Percentiles rank a stretch among this genome's conserved stretches.
These are phyloP conservation scores for Colletotrichum melonis DNA, from an alignment of 2,329 filamentous ascomycete genomes.

Conservation along the genomic window DNA sequence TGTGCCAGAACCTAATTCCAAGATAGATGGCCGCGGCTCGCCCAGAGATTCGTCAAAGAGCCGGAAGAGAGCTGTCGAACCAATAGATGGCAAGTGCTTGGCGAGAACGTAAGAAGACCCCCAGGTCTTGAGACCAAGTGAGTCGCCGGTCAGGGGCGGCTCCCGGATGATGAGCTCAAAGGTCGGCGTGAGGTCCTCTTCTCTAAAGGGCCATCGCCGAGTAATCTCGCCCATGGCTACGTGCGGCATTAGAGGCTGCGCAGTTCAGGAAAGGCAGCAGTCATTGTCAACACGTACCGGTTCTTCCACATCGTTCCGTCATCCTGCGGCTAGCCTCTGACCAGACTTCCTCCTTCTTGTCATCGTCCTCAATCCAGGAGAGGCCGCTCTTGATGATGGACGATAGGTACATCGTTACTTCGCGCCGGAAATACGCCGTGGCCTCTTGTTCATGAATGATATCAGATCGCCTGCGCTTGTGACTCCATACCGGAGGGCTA, in stretches of 20 bases:
- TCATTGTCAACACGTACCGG: slow-evolving; percentile 56
- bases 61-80: slow-evolving; percentile 55
- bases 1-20: slow-evolving; percentile 92
- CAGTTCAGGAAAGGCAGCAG: neutral
- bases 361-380: slow-evolving; percentile 75
- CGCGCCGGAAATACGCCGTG: slow-evolving; percentile 57
- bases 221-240: slow-evolving; percentile 68
- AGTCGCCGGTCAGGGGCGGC: slow-evolving; percentile 87
- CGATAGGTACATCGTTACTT: slow-evolving; percentile 74
- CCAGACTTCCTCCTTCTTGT: slow-evolving; percentile 77
- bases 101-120: slow-evolving; percentile 89
- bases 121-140: slow-evolving; percentile 95
- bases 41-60: slow-evolving; percentile 53
- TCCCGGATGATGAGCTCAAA: slow-evolving; percentile 83
- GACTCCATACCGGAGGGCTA: slow-evolving; percentile 76
- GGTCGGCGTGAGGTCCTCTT: slow-evolving; percentile 43
- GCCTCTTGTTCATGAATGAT: slow-evolving; percentile 54
- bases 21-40: slow-evolving; percentile 51
- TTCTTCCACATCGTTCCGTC: slow-evolving; percentile 86
- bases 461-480: slow-evolving; percentile 53
- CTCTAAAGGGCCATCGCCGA: slow-evolving; percentile 63
- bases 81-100: slow-evolving; percentile 70
- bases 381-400: slow-evolving; percentile 75
- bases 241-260: neutral
- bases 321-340: slow-evolving; percentile 82